These are phyloP conservation scores for Stachybotrys chartarum DNA, from an alignment of 2,329 filamentous ascomycete genomes.

Conservation along the genomic window DNA sequence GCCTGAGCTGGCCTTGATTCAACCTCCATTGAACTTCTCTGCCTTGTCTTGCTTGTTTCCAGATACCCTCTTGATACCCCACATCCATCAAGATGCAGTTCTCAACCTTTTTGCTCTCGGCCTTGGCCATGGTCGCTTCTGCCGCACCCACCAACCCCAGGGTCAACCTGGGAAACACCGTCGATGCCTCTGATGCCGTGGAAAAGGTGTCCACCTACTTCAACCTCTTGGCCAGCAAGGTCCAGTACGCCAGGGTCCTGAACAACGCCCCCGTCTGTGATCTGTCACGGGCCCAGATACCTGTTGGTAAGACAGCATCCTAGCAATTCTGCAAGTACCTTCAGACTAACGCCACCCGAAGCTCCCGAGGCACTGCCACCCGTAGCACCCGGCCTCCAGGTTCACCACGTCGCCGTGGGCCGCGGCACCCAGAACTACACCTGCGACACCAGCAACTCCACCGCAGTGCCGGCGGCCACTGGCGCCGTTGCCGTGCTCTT, in stretches of 20 bases:
- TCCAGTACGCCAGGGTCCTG: constrained; percentile 38
- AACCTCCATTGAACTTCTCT: constrained; percentile 1
- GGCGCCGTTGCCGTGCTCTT: constrained; percentile 82
- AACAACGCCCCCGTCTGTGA: constrained; percentile 42
- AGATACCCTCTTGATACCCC: not conserved
- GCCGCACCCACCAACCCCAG: constrained; percentile 35
- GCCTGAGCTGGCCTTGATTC: constrained; percentile 4
- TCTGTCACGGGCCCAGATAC: constrained; percentile 44
- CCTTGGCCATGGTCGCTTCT: constrained; percentile 36
- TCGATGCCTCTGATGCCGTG: constrained; percentile 29
- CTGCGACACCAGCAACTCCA: constrained; percentile 56
- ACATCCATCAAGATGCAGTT: constrained; percentile 38
- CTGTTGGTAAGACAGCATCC: constrained; percentile 26
- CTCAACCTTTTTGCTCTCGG: constrained; percentile 38
- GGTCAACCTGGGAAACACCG: constrained; percentile 26
- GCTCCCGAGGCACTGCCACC: constrained; percentile 53
- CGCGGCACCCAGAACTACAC: constrained; percentile 94
- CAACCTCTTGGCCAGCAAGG: constrained; percentile 49
- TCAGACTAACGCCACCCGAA: constrained; percentile 22
- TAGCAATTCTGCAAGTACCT: not conserved
- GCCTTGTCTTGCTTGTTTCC: constrained; percentile 6
- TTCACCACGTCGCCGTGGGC: constrained; percentile 78
- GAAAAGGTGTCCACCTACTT: constrained; percentile 53
- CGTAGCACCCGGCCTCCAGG: constrained; percentile 50
- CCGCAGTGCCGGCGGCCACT: constrained; percentile 52